Evolutionary conservation across 1,284 basidiomycete genomes (phyloP).

Genomic region (Sanghuangporus weigelae): DNA sequence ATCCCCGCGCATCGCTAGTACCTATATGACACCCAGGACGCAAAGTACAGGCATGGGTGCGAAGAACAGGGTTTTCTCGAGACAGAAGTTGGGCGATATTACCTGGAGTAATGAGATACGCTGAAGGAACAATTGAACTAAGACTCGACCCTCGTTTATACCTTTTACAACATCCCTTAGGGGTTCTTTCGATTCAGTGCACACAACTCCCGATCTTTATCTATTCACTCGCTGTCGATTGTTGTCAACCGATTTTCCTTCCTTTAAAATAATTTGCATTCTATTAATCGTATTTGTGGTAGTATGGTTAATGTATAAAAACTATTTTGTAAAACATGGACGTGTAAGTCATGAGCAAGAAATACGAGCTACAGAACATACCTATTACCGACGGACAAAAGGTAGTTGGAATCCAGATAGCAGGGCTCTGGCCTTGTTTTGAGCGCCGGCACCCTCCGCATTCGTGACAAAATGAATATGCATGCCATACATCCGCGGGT

Average conservation of each 20-base stretch:
- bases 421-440: slow-evolving; percentile 79
- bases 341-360: background rate
- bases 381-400: slow-evolving; percentile 36
- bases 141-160: background rate
- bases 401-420: slow-evolving; percentile 89
- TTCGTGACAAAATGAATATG: slow-evolving; percentile 90
- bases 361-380: background rate
- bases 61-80: slow-evolving; percentile 28
- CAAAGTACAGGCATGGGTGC: slow-evolving; percentile 18
- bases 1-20: background rate
- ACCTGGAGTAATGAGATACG: slow-evolving; percentile 33
- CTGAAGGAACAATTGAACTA: slow-evolving; percentile 5
- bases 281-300: slow-evolving; percentile 4
- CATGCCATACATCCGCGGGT: slow-evolving; percentile 82
- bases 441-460: slow-evolving; percentile 76
- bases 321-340: slow-evolving; percentile 3
- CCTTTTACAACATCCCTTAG: slow-evolving; percentile 2
- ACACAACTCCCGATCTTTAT: background rate
- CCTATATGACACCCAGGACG: slow-evolving; percentile 7
- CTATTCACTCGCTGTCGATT: background rate
- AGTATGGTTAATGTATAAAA: slow-evolving; percentile 4
- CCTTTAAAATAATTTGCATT: slow-evolving; percentile 1
- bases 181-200: background rate
- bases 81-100: slow-evolving; percentile 48
- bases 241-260: background rate